Base-by-base conservation (phyloP, 2,329 filamentous ascomycete genomes). In the Calonectria multiphialidica region DNA sequence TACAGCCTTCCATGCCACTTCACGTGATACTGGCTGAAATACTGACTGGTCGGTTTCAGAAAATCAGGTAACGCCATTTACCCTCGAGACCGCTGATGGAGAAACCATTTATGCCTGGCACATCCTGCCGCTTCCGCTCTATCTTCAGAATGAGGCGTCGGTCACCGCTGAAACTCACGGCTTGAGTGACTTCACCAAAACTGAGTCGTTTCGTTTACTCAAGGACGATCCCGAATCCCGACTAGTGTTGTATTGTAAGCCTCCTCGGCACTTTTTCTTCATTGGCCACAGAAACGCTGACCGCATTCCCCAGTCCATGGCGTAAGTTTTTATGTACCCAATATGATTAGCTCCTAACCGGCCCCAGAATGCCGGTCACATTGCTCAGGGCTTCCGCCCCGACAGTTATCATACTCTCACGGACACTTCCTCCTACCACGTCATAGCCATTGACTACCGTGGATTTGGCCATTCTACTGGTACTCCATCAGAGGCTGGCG, bases 81-180 rank as follows among this genome's bases (percentile, higher is more conserved):
- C 90, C 59, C 84, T 98, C 44, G 85, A 84, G 5, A 97, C 95
- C 0, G 86, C 91, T 1, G 96, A 98, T 81, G 91, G 92, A 45
- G 93, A 96, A 82, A 91, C 87, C 2, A 85, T 98, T 21, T 97
- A 97, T 80, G 94, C 94, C 30, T 98, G 96, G 96, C 96, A 98
- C 80, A 89, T 98, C 67, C 86, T 98, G 61, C 96, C 96, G 0
- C 84, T 97, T 8, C 91, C 93, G 64, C 86, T 95, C 0, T 98
- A 97, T 81, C 87, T 91, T 8, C 88, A 93, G 75, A 89, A 98
- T 77, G 93, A 97, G 79, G 84, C 87, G 25, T 85, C 86, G 16
- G 85, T 97, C 15, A 85, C 89, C 45, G 82, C 84, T 6, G 88
- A 91, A 75, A 82, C 84, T 7, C 82, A 85, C 2, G 90, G 89